phyloP scores from a whole-genome alignment of 2,329 filamentous ascomycete species.

The Diplodia corticola region DNA sequence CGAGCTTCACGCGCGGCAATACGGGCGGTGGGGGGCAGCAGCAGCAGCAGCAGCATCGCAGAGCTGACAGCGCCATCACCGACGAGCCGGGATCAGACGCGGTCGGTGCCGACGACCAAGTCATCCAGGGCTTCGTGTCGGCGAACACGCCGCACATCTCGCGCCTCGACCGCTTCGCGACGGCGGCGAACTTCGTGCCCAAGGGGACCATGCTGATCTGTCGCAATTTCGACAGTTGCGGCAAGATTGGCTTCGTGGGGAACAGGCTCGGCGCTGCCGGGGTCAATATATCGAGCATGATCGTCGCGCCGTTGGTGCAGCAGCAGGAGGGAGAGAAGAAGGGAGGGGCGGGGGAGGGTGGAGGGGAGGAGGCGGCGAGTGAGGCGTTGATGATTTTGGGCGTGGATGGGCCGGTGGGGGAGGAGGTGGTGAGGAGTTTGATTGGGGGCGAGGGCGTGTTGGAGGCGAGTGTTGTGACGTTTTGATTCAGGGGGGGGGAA shows the following conservation, averaged over 20 bases:
- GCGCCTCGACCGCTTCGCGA: slow-evolving; percentile 67
- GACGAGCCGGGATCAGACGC: too few species aligned
- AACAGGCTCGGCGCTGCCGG: slow-evolving; percentile 66
- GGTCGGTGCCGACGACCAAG: slow-evolving; percentile 43
- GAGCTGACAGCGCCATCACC: background rate
- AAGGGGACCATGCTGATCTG: slow-evolving; percentile 74
- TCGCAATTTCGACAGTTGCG: slow-evolving; percentile 77
- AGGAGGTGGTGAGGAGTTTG: slow-evolving; percentile 54
- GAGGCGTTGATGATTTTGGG: slow-evolving; percentile 84
- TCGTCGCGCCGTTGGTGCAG: slow-evolving; percentile 60
- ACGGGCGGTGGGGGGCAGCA: background rate
- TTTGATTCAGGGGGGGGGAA: slow-evolving; percentile 33
- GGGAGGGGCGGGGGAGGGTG: slow-evolving; percentile 28
- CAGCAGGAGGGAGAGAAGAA: slow-evolving; percentile 30
- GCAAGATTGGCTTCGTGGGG: slow-evolving; percentile 80
- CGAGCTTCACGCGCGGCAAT: slow-evolving; percentile 27
- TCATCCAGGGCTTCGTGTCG: slow-evolving; percentile 67
- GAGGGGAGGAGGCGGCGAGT: background rate
- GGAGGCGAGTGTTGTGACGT: slow-evolving; percentile 54
- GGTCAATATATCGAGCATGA: slow-evolving; percentile 82
- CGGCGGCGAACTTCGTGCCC: slow-evolving; percentile 66
- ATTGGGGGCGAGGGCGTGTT: slow-evolving; percentile 52
- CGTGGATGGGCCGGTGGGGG: slow-evolving; percentile 65
- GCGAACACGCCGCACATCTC: slow-evolving; percentile 68
- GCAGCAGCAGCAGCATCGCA: background rate